Percentiles rank a stretch among this genome's conserved stretches.
Evolutionary conservation across 2,329 filamentous ascomycete species (phyloP).

Genomic region (Trichothecium roseum): DNA sequence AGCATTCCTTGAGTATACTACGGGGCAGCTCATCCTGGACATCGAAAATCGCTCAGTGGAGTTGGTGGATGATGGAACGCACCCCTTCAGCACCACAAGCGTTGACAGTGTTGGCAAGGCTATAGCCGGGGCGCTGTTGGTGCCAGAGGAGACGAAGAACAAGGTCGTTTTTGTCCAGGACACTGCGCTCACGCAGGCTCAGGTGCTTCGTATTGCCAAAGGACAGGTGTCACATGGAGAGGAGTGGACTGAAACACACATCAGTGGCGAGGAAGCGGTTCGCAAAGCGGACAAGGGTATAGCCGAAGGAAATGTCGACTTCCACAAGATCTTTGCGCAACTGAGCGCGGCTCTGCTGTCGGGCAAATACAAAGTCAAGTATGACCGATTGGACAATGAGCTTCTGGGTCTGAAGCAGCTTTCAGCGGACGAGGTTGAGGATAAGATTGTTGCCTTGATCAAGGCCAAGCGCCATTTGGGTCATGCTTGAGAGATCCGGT

Average conservation of each 20-base stretch:
- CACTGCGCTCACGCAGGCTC: slow-evolving; percentile 26
- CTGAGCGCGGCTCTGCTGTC: slow-evolving; percentile 20
- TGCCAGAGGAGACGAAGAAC: slow-evolving; percentile 37
- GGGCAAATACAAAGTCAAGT: slow-evolving; percentile 19
- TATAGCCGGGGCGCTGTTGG: slow-evolving; percentile 33
- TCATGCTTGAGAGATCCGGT: no score
- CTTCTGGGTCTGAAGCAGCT: slow-evolving; percentile 32
- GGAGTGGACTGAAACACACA: slow-evolving; percentile 26
- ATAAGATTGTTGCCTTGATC: slow-evolving; percentile 3
- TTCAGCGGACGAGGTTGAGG: slow-evolving; percentile 28
- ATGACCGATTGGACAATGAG: slow-evolving; percentile 28
- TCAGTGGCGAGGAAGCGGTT: slow-evolving; percentile 3
- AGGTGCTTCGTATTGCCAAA: slow-evolving; percentile 30
- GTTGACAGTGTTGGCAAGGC: slow-evolving; percentile 30
- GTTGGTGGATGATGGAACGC: slow-evolving; percentile 35
- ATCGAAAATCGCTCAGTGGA: slow-evolving; percentile 21
- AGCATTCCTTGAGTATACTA: slow-evolving; percentile 44
- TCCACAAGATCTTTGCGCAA: slow-evolving; percentile 20
- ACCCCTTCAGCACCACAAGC: slow-evolving; percentile 29
- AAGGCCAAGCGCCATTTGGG: no score
- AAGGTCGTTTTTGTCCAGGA: slow-evolving; percentile 26
- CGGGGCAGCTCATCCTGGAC: slow-evolving; percentile 26
- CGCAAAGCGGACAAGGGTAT: slow-evolving; percentile 16
- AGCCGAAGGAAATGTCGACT: slow-evolving; percentile 17
- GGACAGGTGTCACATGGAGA: slow-evolving; percentile 28